Conservation (phyloP, 441 rosid species). For the Flueggea neowawraea region DNA sequence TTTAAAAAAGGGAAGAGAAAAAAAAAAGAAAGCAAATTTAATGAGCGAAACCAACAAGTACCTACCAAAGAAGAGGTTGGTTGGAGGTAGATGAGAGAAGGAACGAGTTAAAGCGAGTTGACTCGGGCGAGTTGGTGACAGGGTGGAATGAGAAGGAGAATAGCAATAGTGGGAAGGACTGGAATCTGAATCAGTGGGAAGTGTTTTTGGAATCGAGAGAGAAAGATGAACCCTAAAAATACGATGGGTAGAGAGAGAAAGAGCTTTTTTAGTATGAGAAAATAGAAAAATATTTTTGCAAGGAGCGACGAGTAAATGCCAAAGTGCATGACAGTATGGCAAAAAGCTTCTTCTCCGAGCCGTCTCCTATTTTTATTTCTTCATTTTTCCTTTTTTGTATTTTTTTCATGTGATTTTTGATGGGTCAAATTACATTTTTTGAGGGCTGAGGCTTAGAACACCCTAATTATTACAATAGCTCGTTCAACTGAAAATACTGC, state of each 20-base stretch:
- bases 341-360: background rate
- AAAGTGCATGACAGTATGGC: background rate
- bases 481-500: too few relatives aligned
- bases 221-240: conserved; percentile 17
- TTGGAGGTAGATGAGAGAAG: background rate
- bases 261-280: too few relatives aligned
- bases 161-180: background rate
- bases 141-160: conserved; percentile 1
- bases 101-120: conserved; percentile 17
- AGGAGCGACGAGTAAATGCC: background rate
- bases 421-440: too few relatives aligned
- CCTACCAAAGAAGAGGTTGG: conserved; percentile 13
- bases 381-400: background rate
- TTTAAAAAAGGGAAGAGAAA: background rate
- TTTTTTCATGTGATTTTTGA: too few relatives aligned
- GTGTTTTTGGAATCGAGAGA: conserved; percentile 8
- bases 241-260: too few relatives aligned
- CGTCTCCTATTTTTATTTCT: background rate
- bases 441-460: too few relatives aligned
- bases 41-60: background rate
- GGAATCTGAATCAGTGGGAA: conserved; percentile 25
- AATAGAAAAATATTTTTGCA: too few relatives aligned
- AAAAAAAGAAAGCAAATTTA: conserved; percentile 7
- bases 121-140: conserved; percentile 11
- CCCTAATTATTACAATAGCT: too few relatives aligned